These are phyloP conservation scores for Plasmodium gonderi DNA, from an alignment of 169 alveolate genomes.

Conservation along the genomic window DNA sequence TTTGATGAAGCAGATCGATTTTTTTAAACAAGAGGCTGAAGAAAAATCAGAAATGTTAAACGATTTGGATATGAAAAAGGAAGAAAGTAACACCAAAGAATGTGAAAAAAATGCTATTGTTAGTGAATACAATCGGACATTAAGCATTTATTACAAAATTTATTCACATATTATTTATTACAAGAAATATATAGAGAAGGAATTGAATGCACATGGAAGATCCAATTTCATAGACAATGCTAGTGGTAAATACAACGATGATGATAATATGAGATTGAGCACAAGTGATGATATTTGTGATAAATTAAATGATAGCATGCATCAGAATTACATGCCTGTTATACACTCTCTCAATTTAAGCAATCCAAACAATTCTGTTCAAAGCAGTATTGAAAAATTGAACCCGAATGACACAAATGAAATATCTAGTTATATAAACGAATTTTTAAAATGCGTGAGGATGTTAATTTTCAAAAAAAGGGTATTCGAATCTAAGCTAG, in stretches of 20 bases:
- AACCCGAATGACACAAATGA: constrained; percentile 22
- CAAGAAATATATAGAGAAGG: constrained; percentile 46
- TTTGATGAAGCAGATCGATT: constrained; percentile 36
- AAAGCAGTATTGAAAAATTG: background rate
- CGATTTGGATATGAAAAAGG: constrained; percentile 27
- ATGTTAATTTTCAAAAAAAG: constrained; percentile 41
- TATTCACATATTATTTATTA: constrained; percentile 56
- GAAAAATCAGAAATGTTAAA: constrained; percentile 36
- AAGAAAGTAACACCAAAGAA: constrained; percentile 6
- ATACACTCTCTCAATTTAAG: constrained; percentile 1
- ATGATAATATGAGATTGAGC: too few relatives aligned
- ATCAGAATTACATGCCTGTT: background rate
- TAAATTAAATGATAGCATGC: background rate
- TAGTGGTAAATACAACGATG: too few relatives aligned
- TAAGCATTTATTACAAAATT: constrained; percentile 43
- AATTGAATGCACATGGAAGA: background rate
- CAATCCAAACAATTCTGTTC: background rate
- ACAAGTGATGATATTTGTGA: background rate
- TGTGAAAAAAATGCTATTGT: constrained; percentile 24
- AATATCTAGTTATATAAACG: constrained; percentile 42
- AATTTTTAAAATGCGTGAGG: constrained; percentile 49
- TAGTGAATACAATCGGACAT: constrained; percentile 32
- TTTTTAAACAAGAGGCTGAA: constrained; percentile 43
- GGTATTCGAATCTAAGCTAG: constrained; percentile 47
- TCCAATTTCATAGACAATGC: background rate